phyloP scores from a whole-genome alignment of 2,329 filamentous ascomycete species.

The Exophiala sideris region DNA sequence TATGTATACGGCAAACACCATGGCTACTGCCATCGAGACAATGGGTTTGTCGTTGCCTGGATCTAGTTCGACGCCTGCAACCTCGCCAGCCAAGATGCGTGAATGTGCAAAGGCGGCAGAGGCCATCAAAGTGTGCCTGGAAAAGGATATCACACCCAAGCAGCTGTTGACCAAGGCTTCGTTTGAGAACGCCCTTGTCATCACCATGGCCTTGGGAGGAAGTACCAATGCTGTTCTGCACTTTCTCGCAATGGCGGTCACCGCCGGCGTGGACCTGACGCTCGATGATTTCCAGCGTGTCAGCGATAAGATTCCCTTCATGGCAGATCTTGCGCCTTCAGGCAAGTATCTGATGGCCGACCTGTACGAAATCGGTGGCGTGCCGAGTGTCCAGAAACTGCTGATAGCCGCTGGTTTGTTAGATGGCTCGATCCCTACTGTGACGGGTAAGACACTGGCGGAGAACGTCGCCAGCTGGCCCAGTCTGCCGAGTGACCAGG shows the following conservation, averaged over 20 bases:
- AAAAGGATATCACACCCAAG: constrained; percentile 74
- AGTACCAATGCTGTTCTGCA: constrained; percentile 87
- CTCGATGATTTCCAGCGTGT: constrained; percentile 81
- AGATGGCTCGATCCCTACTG: constrained; percentile 73
- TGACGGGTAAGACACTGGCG: constrained; percentile 79
- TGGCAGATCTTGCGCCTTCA: constrained; percentile 79
- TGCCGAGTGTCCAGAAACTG: constrained; percentile 80
- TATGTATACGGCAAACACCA: constrained; percentile 90
- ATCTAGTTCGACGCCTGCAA: constrained; percentile 77
- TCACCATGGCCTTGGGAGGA: constrained; percentile 89
- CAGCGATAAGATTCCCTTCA: constrained; percentile 77
- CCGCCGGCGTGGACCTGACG: constrained; percentile 71
- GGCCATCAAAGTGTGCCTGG: constrained; percentile 75
- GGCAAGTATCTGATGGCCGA: constrained; percentile 87
- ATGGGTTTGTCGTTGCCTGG: constrained; percentile 81
- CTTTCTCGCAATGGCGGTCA: constrained; percentile 85
- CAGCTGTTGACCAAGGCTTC: constrained; percentile 75
- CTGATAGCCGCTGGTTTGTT: constrained; percentile 73
- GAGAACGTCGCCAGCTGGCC: constrained; percentile 78
- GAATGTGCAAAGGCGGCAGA: constrained; percentile 80
- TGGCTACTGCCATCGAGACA: constrained; percentile 86
- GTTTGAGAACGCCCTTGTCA: constrained; percentile 83
- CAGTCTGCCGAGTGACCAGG: constrained; percentile 71
- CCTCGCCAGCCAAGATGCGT: constrained; percentile 76
- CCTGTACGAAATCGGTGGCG: constrained; percentile 79